These are phyloP conservation scores for Fusarium ambrosium DNA, from an alignment of 2,329 filamentous ascomycete genomes.

Conservation along the genomic window DNA sequence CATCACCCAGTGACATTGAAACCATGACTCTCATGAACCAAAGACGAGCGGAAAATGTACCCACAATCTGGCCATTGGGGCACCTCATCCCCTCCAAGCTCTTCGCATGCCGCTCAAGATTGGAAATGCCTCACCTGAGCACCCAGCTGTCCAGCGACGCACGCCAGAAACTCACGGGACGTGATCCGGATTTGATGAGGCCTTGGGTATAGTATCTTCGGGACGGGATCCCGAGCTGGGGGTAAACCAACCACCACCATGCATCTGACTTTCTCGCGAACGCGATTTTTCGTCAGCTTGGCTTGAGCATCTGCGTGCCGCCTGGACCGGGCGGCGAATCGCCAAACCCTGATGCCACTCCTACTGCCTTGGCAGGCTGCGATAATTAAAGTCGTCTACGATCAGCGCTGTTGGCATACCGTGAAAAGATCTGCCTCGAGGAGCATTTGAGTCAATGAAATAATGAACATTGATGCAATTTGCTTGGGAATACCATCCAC, in stretches of 20 bases:
- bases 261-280: conserved; percentile 25
- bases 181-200: background rate
- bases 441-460: background rate
- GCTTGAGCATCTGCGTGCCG: conserved; percentile 10
- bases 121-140: conserved; percentile 22
- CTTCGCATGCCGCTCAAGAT: conserved; percentile 26
- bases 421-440: background rate
- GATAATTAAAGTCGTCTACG: conserved; percentile 23
- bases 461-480: conserved; percentile 10
- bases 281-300: conserved; percentile 27
- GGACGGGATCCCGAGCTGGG: background rate
- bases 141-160: background rate
- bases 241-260: conserved; percentile 13
- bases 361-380: conserved; percentile 27
- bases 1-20: conserved; percentile 40
- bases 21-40: conserved; percentile 41
- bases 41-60: conserved; percentile 41
- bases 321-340: conserved; percentile 18
- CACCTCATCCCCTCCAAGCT: conserved; percentile 38
- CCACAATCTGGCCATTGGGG: conserved; percentile 47
- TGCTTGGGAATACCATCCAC: conserved; percentile 17
- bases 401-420: background rate
- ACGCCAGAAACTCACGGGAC: background rate
- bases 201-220: conserved; percentile 9
- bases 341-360: conserved; percentile 29